A percentile compares a stretch with the other conserved stretches of the same genome.
Evolutionary conservation across 805 yeast genomes (phyloP).

Genomic region (Saturnispora halmiae): DNA sequence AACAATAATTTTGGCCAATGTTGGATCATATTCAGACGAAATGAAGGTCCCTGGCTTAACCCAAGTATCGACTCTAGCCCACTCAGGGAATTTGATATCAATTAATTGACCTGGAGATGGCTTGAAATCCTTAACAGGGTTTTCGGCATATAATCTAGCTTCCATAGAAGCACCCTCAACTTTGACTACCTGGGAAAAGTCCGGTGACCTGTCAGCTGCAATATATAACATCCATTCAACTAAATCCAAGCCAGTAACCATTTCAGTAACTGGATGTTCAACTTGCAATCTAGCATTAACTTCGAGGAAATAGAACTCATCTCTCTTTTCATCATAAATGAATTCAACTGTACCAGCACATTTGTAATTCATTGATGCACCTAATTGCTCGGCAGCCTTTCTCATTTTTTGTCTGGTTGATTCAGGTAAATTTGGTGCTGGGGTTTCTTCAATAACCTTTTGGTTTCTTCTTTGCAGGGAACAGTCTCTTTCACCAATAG

Average conservation of each 20-base stretch:
- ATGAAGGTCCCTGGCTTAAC: slow-evolving; percentile 77
- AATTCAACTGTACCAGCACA: slow-evolving; percentile 98
- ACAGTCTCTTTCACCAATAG: slow-evolving; percentile 95
- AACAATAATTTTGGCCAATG: slow-evolving; percentile 91
- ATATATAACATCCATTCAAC: slow-evolving; percentile 95
- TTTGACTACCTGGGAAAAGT: slow-evolving; percentile 48
- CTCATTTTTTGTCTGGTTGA: slow-evolving; percentile 67
- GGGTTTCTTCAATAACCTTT: slow-evolving; percentile 93
- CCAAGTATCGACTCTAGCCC: slow-evolving; percentile 97
- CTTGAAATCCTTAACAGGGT: slow-evolving; percentile 88
- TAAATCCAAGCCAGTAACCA: slow-evolving; percentile 87
- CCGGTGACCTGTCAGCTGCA: slow-evolving; percentile 86
- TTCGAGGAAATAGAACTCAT: slow-evolving; percentile 89
- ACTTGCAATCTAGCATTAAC: slow-evolving; percentile 96
- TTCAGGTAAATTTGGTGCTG: slow-evolving; percentile 89
- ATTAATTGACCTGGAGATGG: slow-evolving; percentile 95
- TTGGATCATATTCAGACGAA: slow-evolving; percentile 93
- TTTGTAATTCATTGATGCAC: slow-evolving; percentile 75
- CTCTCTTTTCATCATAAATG: slow-evolving; percentile 77
- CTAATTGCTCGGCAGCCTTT: slow-evolving; percentile 77
- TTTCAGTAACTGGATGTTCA: slow-evolving; percentile 95
- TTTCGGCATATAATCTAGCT: slow-evolving; percentile 93
- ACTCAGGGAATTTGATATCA: slow-evolving; percentile 73
- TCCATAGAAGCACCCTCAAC: slow-evolving; percentile 91
- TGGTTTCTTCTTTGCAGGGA: slow-evolving; percentile 96